These are phyloP conservation scores for Puccinia triticina DNA, from an alignment of 1,284 basidiomycete genomes.

Conservation along the genomic window DNA sequence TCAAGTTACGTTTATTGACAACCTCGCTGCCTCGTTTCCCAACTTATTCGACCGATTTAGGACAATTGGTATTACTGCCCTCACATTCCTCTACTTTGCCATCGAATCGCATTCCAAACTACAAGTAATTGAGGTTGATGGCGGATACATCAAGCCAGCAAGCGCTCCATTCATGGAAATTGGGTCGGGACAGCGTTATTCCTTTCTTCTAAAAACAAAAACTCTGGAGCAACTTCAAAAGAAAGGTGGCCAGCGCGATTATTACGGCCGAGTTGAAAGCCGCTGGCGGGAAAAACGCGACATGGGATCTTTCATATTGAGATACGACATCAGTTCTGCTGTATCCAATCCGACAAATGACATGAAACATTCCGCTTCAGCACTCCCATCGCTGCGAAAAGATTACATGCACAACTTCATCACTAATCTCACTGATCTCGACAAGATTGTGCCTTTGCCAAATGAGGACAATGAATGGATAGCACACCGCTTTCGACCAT, in stretches of 20 bases:
- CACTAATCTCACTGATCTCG: neutral
- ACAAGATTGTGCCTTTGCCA: conserved; percentile 33
- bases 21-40: neutral
- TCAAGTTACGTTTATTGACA: neutral
- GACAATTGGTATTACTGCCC: conserved; percentile 40
- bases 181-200: conserved; percentile 48
- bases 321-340: conserved; percentile 21
- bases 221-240: conserved; percentile 18
- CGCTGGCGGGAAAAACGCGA: conserved; percentile 39
- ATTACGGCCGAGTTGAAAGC: conserved; percentile 39
- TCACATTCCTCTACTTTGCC: conserved; percentile 47
- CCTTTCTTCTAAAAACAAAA: conserved; percentile 45
- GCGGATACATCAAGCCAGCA: conserved; percentile 16
- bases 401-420: neutral
- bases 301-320: conserved; percentile 34
- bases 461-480: conserved; percentile 34
- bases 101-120: conserved; percentile 41
- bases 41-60: neutral
- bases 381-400: neutral
- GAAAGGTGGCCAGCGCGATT: conserved; percentile 1
- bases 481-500: conserved; percentile 21
- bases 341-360: neutral
- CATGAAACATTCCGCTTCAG: neutral
- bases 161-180: conserved; percentile 17
- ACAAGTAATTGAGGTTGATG: conserved; percentile 46